Base-by-base conservation (phyloP, 345 rosid species). In the Heritiera littoralis region DNA sequence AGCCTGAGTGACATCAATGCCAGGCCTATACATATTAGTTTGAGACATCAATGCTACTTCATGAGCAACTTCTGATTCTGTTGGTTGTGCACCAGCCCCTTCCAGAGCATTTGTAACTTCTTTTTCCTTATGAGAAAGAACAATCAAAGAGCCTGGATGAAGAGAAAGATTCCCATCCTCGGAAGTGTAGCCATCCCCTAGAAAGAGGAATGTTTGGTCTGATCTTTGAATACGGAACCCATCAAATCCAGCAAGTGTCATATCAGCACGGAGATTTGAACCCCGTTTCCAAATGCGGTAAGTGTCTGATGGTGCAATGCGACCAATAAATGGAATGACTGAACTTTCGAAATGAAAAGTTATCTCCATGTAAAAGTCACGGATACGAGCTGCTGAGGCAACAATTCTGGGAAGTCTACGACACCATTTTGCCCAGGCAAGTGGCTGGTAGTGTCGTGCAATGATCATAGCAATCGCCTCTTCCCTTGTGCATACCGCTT, bases 391-490 rank as follows among this genome's bases (percentile, higher is more conserved):
- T 9, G 94, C 92, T 0, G 99, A 92, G 30, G 92, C 99, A 78
- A 92, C 87, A 63, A 97, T 89, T 23, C 98, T 85, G 9, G 98
- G 99, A 80, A 97, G 97, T 73, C 99, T 92, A 23, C 99, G 88
- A 69, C 98, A 90, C 99, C 99, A 97, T 90, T 94, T 97, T 40
- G 92, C 98, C 99, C 99, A 97, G 59, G 99, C 99, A 74, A 94
- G 92, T 28, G 98, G 99, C 88, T 94, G 98, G 75, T 94, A 97
- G 83, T 93, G 97, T 75, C 94, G 81, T 9, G 97, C 97, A 77
- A 97, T 93, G 41, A 92, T 90, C 95, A 94, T 86, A 45, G 99
- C 97, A 10, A 97, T 94, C 0, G 91, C 84, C 80, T 97, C 99
- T 85, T 97, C 99, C 75, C 97, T 88, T 32, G 94, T 90, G 84